A percentile compares a stretch with the other conserved stretches of the same genome.
Evolutionary conservation across 768 basidiomycete species (phyloP).

Genomic region (Tylopilus cervinicoccineus): DNA sequence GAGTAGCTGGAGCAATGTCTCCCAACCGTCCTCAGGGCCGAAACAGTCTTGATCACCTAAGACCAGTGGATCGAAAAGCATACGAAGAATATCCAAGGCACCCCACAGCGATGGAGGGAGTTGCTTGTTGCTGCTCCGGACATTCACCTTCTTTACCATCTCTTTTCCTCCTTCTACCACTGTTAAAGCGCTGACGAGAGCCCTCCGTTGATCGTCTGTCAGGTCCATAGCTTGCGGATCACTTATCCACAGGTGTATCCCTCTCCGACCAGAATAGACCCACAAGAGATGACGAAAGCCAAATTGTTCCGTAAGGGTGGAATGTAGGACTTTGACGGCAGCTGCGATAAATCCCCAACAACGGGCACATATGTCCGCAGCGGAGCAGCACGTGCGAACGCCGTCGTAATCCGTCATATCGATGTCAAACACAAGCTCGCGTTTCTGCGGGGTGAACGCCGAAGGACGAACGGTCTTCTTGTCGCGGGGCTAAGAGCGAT

Average conservation of each 20-base stretch:
- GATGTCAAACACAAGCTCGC: slow-evolving; percentile 98
- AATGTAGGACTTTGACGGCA: slow-evolving; percentile 85
- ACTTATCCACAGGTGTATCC: slow-evolving; percentile 97
- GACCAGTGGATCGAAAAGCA: slow-evolving; percentile 62
- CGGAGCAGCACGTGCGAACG: slow-evolving; percentile 91
- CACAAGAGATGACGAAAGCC: slow-evolving; percentile 88
- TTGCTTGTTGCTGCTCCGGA: slow-evolving; percentile 42
- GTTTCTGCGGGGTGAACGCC: slow-evolving; percentile 66
- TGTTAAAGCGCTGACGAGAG: slow-evolving; percentile 84
- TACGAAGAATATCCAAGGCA: slow-evolving; percentile 47
- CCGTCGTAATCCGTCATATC: slow-evolving; percentile 99
- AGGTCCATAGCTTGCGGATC: slow-evolving; percentile 84
- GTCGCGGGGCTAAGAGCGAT: slow-evolving; percentile 68
- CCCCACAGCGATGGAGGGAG: slow-evolving; percentile 73
- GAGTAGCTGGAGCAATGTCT: slow-evolving; percentile 68
- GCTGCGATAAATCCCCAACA: slow-evolving; percentile 96
- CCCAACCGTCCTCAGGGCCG: slow-evolving; percentile 61
- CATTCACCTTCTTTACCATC: slow-evolving; percentile 76
- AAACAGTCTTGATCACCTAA: slow-evolving; percentile 87
- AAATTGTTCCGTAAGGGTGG: slow-evolving; percentile 79
- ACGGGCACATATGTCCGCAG: slow-evolving; percentile 82
- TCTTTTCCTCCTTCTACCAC: slow-evolving; percentile 81
- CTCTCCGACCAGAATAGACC: slow-evolving; percentile 98
- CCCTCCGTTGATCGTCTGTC: slow-evolving; percentile 86
- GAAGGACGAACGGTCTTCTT: slow-evolving; percentile 74